phyloP scores from a whole-genome alignment of 2,329 filamentous ascomycete genomes.

The Pseudophaeomoniella oleicola region DNA sequence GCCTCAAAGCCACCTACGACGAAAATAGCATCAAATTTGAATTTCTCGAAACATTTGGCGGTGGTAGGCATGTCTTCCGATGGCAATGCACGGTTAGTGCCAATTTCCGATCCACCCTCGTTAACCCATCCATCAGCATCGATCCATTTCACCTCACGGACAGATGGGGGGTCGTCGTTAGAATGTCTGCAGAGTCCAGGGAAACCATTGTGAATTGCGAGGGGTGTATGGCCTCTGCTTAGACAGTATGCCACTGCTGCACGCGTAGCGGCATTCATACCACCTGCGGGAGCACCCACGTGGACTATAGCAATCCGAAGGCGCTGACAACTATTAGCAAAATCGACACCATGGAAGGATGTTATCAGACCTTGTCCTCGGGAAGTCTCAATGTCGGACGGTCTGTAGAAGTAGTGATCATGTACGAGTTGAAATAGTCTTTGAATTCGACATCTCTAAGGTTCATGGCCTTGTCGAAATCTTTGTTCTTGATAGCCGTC shows the following conservation, averaged over 20 bases:
- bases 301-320: slow-evolving; percentile 95
- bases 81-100: slow-evolving; percentile 88
- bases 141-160: slow-evolving; percentile 78
- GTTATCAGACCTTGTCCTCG: slow-evolving; percentile 54
- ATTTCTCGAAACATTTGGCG: slow-evolving; percentile 68
- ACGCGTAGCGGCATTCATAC: slow-evolving; percentile 94
- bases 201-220: slow-evolving; percentile 95
- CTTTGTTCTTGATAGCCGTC: slow-evolving; percentile 64
- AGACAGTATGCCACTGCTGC: slow-evolving; percentile 88
- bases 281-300: slow-evolving; percentile 87
- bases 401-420: slow-evolving; percentile 75
- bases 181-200: slow-evolving; percentile 87
- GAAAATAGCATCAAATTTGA: slow-evolving; percentile 83
- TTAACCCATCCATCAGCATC: slow-evolving; percentile 93
- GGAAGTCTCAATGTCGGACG: slow-evolving; percentile 55
- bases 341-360: too few relatives aligned
- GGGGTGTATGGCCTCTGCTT: slow-evolving; percentile 76
- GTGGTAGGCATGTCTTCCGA: slow-evolving; percentile 73
- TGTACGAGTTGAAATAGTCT: slow-evolving; percentile 81
- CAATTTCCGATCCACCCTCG: slow-evolving; percentile 93
- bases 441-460: slow-evolving; percentile 86
- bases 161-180: slow-evolving; percentile 67
- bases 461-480: slow-evolving; percentile 77
- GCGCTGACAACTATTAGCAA: too few relatives aligned
- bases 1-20: slow-evolving; percentile 92